These are phyloP conservation scores for Metschnikowia colocasiae DNA, from an alignment of 805 yeast genomes.

Conservation along the genomic window DNA sequence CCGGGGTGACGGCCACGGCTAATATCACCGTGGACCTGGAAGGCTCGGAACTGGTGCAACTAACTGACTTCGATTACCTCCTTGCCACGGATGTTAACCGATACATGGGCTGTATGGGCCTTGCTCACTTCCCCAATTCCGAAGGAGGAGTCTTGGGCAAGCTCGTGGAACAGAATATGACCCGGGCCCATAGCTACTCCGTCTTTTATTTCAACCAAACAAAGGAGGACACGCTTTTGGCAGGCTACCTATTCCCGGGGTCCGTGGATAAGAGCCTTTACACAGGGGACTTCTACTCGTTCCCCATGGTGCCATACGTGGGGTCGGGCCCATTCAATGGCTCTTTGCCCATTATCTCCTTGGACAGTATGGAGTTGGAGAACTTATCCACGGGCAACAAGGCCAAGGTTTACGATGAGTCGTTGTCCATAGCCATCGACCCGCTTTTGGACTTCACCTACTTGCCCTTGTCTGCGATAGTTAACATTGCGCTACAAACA, in stretches of 20 bases:
- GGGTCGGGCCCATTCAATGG: slow-evolving; percentile 17
- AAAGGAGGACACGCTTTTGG: slow-evolving; percentile 9
- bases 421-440: slow-evolving; percentile 57
- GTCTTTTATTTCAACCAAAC: slow-evolving; percentile 24
- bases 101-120: slow-evolving; percentile 34
- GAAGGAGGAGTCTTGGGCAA: slow-evolving; percentile 29
- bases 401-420: slow-evolving; percentile 29
- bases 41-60: slow-evolving; percentile 9
- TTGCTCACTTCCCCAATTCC: slow-evolving; percentile 27
- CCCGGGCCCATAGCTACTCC: slow-evolving; percentile 33
- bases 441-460: slow-evolving; percentile 47
- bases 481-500: slow-evolving; percentile 64
- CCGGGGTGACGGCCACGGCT: slow-evolving; percentile 26
- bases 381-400: slow-evolving; percentile 36
- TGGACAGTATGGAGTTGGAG: slow-evolving; percentile 23
- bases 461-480: slow-evolving; percentile 54
- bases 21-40: slow-evolving; percentile 18
- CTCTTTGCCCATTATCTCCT: slow-evolving; percentile 26
- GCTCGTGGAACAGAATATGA: slow-evolving; percentile 20
- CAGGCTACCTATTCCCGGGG: slow-evolving; percentile 51
- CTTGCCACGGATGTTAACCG: slow-evolving; percentile 23
- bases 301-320: slow-evolving; percentile 44
- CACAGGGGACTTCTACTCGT: slow-evolving; percentile 46
- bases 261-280: slow-evolving; percentile 49
- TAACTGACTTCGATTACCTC: slow-evolving; percentile 28